phyloP scores from a whole-genome alignment of 2,329 filamentous ascomycete genomes.

The Stemphylium vesicarium region DNA sequence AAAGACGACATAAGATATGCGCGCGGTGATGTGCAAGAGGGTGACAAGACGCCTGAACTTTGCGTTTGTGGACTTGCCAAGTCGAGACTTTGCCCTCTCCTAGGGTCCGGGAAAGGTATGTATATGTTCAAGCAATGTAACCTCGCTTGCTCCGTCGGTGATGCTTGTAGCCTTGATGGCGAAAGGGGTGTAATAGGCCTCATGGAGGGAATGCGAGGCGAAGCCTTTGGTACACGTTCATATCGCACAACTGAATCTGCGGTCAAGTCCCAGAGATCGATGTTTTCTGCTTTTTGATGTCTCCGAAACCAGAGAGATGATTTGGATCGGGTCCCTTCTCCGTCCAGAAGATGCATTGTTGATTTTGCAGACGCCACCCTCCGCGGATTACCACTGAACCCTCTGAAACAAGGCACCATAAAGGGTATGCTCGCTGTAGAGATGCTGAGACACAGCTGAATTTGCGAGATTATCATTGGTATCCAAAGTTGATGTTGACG shows the following conservation, averaged over 20 bases:
- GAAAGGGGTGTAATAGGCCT: constrained; percentile 28
- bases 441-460: constrained; percentile 39
- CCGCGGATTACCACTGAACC: constrained; percentile 23
- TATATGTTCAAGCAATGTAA: constrained; percentile 30
- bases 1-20: constrained; percentile 27
- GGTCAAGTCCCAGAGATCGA: constrained; percentile 20
- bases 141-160: constrained; percentile 25
- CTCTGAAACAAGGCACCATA: constrained; percentile 40
- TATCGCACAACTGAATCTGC: constrained; percentile 12
- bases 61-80: constrained; percentile 35
- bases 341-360: constrained; percentile 9
- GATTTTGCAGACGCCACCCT: constrained; percentile 22
- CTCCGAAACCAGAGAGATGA: constrained; percentile 20
- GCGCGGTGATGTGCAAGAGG: constrained; percentile 31
- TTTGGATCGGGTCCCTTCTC: constrained; percentile 9
- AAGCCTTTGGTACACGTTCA: constrained; percentile 26
- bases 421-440: constrained; percentile 44
- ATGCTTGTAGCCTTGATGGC: constrained; percentile 17
- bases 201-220: constrained; percentile 29
- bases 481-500: constrained; percentile 39
- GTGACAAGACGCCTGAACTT: constrained; percentile 36
- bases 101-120: constrained; percentile 24
- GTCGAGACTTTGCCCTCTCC: constrained; percentile 6
- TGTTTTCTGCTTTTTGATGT: constrained; percentile 18
- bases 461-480: constrained; percentile 34